Evolutionary conservation across 2,329 filamentous ascomycete genomes (phyloP).

Genomic region (Neobulgaria alba): DNA sequence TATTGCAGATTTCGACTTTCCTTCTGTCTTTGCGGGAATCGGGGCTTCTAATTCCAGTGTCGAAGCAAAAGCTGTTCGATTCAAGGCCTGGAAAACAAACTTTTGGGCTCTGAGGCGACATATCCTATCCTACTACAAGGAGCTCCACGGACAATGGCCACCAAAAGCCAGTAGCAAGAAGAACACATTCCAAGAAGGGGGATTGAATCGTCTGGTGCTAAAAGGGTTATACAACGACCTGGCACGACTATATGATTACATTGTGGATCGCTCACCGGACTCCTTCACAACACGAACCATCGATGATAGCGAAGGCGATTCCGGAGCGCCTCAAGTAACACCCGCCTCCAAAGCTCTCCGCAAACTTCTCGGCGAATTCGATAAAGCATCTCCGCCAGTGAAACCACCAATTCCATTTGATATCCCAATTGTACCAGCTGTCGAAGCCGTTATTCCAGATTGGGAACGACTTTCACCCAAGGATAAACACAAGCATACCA

Average conservation of each 20-base stretch:
- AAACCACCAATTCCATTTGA: slow-evolving; percentile 89
- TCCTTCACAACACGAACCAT: slow-evolving; percentile 65
- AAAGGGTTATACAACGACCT: slow-evolving; percentile 79
- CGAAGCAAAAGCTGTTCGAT: slow-evolving; percentile 71
- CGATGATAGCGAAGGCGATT: slow-evolving; percentile 43
- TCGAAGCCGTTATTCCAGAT: slow-evolving; percentile 56
- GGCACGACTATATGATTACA: slow-evolving; percentile 76
- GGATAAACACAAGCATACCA: slow-evolving; percentile 64
- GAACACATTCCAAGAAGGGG: slow-evolving; percentile 78
- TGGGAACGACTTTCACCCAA: slow-evolving; percentile 55
- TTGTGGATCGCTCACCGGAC: slow-evolving; percentile 61
- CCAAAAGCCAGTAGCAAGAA: slow-evolving; percentile 89
- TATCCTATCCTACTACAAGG: slow-evolving; percentile 54
- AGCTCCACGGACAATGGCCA: slow-evolving; percentile 69
- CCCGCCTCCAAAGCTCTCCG: slow-evolving; percentile 63
- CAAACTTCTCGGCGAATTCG: slow-evolving; percentile 77
- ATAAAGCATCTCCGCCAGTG: slow-evolving; percentile 80
- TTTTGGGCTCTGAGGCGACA: slow-evolving; percentile 65
- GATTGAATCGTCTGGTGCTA: slow-evolving; percentile 76
- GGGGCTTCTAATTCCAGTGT: slow-evolving; percentile 72
- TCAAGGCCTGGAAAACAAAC: slow-evolving; percentile 71
- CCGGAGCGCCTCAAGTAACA: slow-evolving; percentile 36
- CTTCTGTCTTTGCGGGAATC: slow-evolving; percentile 78
- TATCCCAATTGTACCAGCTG: slow-evolving; percentile 65
- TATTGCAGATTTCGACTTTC: slow-evolving; percentile 85